Conservation (phyloP, 177 flowering plant species). For the Telopea speciosissima region DNA sequence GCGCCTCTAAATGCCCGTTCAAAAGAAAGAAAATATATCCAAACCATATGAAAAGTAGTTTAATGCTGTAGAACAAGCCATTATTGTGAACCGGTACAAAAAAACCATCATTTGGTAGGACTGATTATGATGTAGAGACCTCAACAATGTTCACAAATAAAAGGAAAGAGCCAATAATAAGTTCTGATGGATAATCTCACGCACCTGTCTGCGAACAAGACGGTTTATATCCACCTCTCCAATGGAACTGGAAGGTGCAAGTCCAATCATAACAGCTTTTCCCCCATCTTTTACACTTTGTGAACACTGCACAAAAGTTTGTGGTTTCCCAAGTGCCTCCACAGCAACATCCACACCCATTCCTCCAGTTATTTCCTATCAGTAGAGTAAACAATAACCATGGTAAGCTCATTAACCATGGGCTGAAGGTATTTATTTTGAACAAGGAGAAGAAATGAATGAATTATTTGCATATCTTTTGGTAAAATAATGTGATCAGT, state of each 20-base stretch:
- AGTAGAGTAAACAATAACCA: neutral
- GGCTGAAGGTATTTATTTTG: neutral
- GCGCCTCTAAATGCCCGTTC: too few species aligned
- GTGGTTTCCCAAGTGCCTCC: constrained; percentile 87
- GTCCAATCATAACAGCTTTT: constrained; percentile 98
- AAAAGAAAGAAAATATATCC: too few species aligned
- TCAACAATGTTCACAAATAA: neutral
- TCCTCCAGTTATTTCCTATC: constrained; percentile 90
- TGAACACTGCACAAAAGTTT: constrained; percentile 81
- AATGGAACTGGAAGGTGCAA: constrained; percentile 58
- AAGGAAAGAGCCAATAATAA: neutral
- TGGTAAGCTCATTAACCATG: constrained; percentile 2
- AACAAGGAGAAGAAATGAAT: neutral
- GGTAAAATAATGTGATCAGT: neutral
- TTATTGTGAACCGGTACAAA: too few species aligned
- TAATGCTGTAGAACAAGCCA: too few species aligned
- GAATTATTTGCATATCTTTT: neutral
- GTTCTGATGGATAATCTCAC: neutral
- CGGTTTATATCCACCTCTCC: constrained; percentile 93
- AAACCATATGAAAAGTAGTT: too few species aligned
- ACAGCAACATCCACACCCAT: constrained; percentile 89
- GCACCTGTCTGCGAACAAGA: constrained; percentile 95
- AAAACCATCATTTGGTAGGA: too few species aligned
- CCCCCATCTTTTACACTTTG: constrained; percentile 94
- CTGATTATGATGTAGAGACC: too few species aligned